Evolutionary conservation across 805 yeast genomes (phyloP).

Genomic region (Zygosaccharomyces gambellarensis): DNA sequence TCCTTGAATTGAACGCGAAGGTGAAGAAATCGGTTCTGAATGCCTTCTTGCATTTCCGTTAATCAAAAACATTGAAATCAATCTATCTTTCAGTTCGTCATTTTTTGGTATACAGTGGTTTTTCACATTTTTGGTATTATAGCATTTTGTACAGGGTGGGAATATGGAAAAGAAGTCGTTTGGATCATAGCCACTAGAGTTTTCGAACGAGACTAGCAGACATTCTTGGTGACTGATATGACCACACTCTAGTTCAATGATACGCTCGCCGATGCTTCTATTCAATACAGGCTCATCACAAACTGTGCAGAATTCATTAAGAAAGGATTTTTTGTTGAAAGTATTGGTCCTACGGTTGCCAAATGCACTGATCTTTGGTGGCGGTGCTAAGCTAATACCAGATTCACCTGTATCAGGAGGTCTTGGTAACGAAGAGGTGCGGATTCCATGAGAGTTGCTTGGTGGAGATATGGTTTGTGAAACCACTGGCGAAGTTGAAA

Average conservation of each 20-base stretch:
- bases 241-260: conserved; percentile 48
- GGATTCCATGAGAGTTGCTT: conserved; percentile 15
- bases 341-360: conserved; percentile 8
- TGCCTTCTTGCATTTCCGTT: conserved; percentile 7
- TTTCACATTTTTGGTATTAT: conserved; percentile 6
- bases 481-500: conserved; percentile 1
- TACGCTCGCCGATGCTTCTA: conserved; percentile 41
- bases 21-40: conserved; percentile 5
- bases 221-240: conserved; percentile 60
- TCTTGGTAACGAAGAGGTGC: conserved; percentile 30
- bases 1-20: neutral
- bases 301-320: conserved; percentile 33
- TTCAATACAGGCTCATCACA: conserved; percentile 50
- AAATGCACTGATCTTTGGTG: conserved; percentile 17
- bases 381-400: conserved; percentile 1
- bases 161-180: conserved; percentile 23
- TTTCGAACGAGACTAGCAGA: conserved; percentile 39
- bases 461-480: conserved; percentile 6
- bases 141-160: conserved; percentile 28
- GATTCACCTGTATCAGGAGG: conserved; percentile 15
- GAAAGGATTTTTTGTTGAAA: conserved; percentile 24
- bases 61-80: conserved; percentile 27
- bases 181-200: conserved; percentile 2
- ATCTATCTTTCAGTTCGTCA: conserved; percentile 25
- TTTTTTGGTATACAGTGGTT: conserved; percentile 29